A percentile compares a stretch with the other conserved stretches of the same genome.
These are phyloP conservation scores for Candida morakotiae DNA, from an alignment of 805 yeast genomes.

Conservation along the genomic window DNA sequence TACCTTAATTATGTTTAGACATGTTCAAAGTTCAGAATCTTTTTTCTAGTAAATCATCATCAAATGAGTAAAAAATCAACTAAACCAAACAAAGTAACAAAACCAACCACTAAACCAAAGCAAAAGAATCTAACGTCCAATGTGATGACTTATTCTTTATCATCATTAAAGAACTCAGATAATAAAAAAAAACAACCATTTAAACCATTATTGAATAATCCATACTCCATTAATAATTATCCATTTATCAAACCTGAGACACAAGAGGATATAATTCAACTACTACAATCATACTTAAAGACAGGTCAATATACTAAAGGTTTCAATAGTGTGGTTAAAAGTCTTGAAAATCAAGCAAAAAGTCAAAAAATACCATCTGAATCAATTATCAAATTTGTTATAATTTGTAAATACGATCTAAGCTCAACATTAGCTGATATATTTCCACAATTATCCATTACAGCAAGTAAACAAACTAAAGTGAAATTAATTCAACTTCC, in stretches of 20 bases:
- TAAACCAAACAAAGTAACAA: slow-evolving; percentile 55
- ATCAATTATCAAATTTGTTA: slow-evolving; percentile 36
- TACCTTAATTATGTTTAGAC: too few relatives aligned
- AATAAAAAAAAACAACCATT: slow-evolving; percentile 51
- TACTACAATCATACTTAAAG: slow-evolving; percentile 28
- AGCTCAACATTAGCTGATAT: slow-evolving; percentile 46
- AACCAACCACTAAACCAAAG: neutral
- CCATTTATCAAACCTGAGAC: slow-evolving; percentile 37
- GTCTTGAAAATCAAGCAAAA: slow-evolving; percentile 42
- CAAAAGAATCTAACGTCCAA: too few relatives aligned
- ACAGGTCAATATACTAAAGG: slow-evolving; percentile 35
- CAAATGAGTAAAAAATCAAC: too few relatives aligned
- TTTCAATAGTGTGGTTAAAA: slow-evolving; percentile 52
- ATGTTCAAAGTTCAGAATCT: too few relatives aligned
- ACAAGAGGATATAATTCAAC: slow-evolving; percentile 35
- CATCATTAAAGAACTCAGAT: slow-evolving; percentile 47
- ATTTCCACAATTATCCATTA: slow-evolving; percentile 52
- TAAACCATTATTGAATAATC: slow-evolving; percentile 63
- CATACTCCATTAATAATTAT: slow-evolving; percentile 46
- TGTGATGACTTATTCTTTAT: too few relatives aligned
- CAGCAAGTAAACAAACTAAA: slow-evolving; percentile 30
- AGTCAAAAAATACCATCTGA: slow-evolving; percentile 1
- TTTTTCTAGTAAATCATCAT: too few relatives aligned
- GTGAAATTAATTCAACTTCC: slow-evolving; percentile 63
- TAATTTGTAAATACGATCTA: slow-evolving; percentile 60